A percentile compares a stretch with the other conserved stretches of the same genome.
Conservation (phyloP, 768 basidiomycete genomes). For the Obba rivulosa region DNA sequence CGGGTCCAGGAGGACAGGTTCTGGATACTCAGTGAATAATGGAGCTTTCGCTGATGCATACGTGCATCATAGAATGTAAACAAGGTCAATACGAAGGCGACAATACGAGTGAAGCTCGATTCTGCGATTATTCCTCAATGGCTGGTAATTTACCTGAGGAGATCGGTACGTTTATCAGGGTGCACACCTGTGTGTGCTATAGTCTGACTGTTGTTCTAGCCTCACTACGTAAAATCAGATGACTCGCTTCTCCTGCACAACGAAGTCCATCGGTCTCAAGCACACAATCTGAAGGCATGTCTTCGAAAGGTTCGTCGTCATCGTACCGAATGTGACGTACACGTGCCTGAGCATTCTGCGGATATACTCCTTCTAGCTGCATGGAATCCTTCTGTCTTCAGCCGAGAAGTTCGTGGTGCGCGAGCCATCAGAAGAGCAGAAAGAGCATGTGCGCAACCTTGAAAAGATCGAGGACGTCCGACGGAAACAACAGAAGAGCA, state of each 20-base stretch:
- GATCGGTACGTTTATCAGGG: slow-evolving; percentile 38
- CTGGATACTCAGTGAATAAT: slow-evolving; percentile 3
- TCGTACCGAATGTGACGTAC: slow-evolving; percentile 5
- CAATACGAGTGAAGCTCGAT: slow-evolving; percentile 52
- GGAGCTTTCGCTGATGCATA: neutral
- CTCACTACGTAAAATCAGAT: no score
- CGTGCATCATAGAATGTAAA: slow-evolving; percentile 65
- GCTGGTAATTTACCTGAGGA: slow-evolving; percentile 45
- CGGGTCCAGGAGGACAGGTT: slow-evolving; percentile 84
- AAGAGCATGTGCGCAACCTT: slow-evolving; percentile 44
- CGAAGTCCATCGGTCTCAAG: slow-evolving; percentile 60
- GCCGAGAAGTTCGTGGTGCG: slow-evolving; percentile 38
- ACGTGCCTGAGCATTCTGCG: neutral
- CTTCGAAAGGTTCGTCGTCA: slow-evolving; percentile 47
- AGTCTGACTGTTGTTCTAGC: no score
- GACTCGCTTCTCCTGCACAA: no score
- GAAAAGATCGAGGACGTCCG: slow-evolving; percentile 42
- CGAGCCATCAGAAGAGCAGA: slow-evolving; percentile 51
- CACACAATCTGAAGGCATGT: slow-evolving; percentile 70
- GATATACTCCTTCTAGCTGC: slow-evolving; percentile 37
- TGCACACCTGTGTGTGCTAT: no score
- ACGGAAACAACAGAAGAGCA: slow-evolving; percentile 45
- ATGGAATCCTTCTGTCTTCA: slow-evolving; percentile 46
- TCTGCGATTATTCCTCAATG: slow-evolving; percentile 66
- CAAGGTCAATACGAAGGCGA: slow-evolving; percentile 83